Evolutionary conservation across 768 basidiomycete species (phyloP).

Genomic region (Megacollybia marginata): DNA sequence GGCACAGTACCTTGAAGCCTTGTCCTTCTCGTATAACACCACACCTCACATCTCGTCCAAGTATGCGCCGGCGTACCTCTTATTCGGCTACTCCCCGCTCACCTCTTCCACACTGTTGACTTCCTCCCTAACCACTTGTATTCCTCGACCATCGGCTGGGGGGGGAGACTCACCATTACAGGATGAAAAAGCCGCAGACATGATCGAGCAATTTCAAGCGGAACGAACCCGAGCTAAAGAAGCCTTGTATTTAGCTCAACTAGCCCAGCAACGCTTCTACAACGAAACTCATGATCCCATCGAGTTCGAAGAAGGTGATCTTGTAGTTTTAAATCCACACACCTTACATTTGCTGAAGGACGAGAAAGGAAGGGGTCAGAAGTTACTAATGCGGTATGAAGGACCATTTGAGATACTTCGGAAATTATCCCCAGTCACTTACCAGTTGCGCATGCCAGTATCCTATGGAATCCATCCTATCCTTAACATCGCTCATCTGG

Average conservation of each 20-base stretch:
- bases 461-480: conserved; percentile 1
- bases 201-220: too few relatives aligned
- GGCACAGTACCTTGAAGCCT: too few relatives aligned
- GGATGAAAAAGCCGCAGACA: too few relatives aligned
- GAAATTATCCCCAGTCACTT: conserved; percentile 14
- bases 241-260: too few relatives aligned
- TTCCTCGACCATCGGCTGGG: too few relatives aligned
- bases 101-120: too few relatives aligned
- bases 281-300: neutral
- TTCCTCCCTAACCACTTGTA: too few relatives aligned
- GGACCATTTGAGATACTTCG: conserved; percentile 1
- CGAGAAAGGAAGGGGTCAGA: too few relatives aligned
- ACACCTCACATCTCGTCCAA: conserved; percentile 7
- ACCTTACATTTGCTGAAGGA: neutral
- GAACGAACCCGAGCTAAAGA: too few relatives aligned
- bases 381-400: neutral
- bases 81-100: conserved; percentile 13
- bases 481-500: conserved; percentile 6
- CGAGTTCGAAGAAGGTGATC: neutral
- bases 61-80: conserved; percentile 8
- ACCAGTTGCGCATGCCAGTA: conserved; percentile 10
- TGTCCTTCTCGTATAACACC: too few relatives aligned
- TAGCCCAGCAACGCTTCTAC: neutral
- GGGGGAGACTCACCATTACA: too few relatives aligned
- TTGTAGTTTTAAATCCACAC: too few relatives aligned